Base-by-base conservation (phyloP, 2,329 filamentous ascomycete species). In the Trichoderma guizhouense region DNA sequence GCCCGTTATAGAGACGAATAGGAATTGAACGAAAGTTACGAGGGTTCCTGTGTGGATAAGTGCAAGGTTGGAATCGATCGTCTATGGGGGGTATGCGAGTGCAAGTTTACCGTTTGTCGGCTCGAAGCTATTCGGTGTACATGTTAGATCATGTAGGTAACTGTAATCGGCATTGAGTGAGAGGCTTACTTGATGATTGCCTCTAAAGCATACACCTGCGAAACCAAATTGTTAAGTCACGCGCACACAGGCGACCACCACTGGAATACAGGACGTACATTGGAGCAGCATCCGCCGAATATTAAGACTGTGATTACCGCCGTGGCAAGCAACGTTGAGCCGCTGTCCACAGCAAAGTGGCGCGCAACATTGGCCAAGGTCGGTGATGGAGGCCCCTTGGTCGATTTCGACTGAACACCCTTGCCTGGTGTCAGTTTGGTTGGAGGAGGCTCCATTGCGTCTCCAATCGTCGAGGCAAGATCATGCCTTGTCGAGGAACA, bases 201-300 rank as follows among this genome's bases (percentile, higher is more conserved):
- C 82, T 99, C 96, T 71, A 99, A 87, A 53, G 95, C 94, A 83
- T 97, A 98, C n/a, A 98, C 94, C 91, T 97, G 80, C 77, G n/a
- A 8, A 24, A 24, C 21, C 18, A 34, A 26, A n/a, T 47, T 24
- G 43, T 24, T 57, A 7, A 36, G 58, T 18, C 28, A 39, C n/a
- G 60, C 26, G 21, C 32, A 8, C 18, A 3, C 26, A 14, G 64
- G 12, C 11, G 63, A 4, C 11, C 5, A 21, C 26, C 24, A 32
- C 12, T 18, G 34, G n/a, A 11, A 30, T 18, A 28, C 3, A 21
- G 57, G 30, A 69, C 90, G 82, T 84, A 95, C 95, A 86, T 97
- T 97, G 43, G 93, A 94, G 83, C 95, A 97, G 80, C 94, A 97
- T 34, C 96, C 96, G 66, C 96, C 96, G 81, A 99, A 98, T 72